Conservation (phyloP, 345 rosid genomes). For the Arabis hirsuta region DNA sequence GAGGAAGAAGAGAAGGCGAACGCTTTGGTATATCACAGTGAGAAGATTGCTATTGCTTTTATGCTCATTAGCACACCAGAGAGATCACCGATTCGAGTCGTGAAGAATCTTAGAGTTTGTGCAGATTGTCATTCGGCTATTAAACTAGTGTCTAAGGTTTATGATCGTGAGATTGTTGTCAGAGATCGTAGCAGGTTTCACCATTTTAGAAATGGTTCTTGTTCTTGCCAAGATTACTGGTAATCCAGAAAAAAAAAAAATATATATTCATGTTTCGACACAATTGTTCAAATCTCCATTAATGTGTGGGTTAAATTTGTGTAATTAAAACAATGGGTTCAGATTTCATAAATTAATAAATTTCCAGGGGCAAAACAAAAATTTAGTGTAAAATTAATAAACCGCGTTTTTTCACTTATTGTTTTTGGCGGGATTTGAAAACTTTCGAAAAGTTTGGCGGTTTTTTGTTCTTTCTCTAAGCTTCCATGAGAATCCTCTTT, state of each 20-base stretch:
- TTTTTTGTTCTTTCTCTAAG: constrained; percentile 4
- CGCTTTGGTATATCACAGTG: constrained; percentile 74
- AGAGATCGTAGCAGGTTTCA: constrained; percentile 88
- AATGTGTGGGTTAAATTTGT: neutral
- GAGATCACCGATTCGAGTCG: constrained; percentile 58
- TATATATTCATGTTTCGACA: neutral
- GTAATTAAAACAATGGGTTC: neutral
- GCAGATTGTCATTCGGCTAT: constrained; percentile 83
- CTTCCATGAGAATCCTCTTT: constrained; percentile 38
- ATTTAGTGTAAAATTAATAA: neutral
- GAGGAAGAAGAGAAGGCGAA: constrained; percentile 86
- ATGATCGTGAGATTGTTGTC: constrained; percentile 63
- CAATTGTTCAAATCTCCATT: neutral
- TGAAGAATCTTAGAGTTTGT: constrained; percentile 84
- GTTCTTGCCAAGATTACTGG: constrained; percentile 80
- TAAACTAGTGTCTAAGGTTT: constrained; percentile 74
- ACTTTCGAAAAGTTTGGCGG: neutral
- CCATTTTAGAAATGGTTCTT: constrained; percentile 69
- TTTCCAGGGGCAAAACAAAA: neutral
- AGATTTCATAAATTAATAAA: neutral
- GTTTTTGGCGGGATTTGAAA: constrained; percentile 30
- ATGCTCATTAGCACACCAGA: constrained; percentile 67
- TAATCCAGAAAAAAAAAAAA: constrained; percentile 31
- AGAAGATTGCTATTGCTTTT: constrained; percentile 85
- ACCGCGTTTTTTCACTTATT: constrained; percentile 21